These are phyloP conservation scores for Fraxinus velutina DNA, from an alignment of 305 asterid genomes.

Conservation along the genomic window DNA sequence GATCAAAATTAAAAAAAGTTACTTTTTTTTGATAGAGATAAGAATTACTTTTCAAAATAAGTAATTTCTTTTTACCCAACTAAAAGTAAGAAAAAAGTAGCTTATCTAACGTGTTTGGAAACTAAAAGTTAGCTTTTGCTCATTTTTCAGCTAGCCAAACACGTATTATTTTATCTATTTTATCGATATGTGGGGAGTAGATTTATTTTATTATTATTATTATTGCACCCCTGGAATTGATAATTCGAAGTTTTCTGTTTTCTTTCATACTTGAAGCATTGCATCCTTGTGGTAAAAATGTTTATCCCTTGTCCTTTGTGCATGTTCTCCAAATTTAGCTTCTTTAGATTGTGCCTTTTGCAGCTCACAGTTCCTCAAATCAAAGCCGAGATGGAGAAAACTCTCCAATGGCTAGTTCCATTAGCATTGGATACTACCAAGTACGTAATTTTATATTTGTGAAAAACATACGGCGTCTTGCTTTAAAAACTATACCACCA, in stretches of 20 bases:
- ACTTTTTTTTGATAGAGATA: not conserved
- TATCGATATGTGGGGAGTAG: not conserved
- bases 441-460: conserved; percentile 39
- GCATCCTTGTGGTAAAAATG: not conserved
- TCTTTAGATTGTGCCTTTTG: conserved; percentile 26
- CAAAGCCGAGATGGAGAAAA: conserved; percentile 39
- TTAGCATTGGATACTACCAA: conserved; percentile 84
- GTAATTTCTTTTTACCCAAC: not conserved
- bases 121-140: not conserved
- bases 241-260: not conserved
- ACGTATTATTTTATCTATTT: not conserved
- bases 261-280: not conserved
- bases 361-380: conserved; percentile 84
- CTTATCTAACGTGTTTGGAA: not conserved
- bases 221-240: not conserved
- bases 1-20: not conserved
- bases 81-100: not conserved
- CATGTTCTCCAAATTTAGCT: conserved; percentile 13
- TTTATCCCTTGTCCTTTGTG: not conserved
- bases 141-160: not conserved
- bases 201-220: too few species aligned
- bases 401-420: conserved; percentile 95
- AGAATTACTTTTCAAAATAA: not conserved
- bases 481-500: not conserved
- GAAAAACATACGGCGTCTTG: not conserved